These are phyloP conservation scores for Bruguiera gymnorhiza DNA, from an alignment of 345 rosid species.

Conservation along the genomic window DNA sequence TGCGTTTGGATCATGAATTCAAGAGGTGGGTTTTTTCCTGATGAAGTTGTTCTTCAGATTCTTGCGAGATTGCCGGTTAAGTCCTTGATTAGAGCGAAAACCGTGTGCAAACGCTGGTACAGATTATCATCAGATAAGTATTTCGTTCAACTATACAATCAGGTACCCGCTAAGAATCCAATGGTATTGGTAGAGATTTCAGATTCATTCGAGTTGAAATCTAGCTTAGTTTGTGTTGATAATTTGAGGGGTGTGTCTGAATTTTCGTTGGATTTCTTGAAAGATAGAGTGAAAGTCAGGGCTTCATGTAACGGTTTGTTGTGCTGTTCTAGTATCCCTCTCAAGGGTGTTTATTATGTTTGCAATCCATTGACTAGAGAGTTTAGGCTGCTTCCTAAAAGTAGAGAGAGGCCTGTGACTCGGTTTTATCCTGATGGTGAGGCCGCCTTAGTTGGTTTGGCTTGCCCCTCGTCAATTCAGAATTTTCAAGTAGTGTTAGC, in stretches of 20 bases:
- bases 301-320: conserved; percentile 82
- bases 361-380: conserved; percentile 86
- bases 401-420: conserved; percentile 63
- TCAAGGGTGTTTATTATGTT: conserved; percentile 72
- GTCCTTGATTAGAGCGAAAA: conserved; percentile 56
- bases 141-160: conserved; percentile 51
- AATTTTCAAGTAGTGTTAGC: conserved; percentile 75
- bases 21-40: conserved; percentile 52
- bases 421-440: conserved; percentile 82
- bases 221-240: conserved; percentile 63
- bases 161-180: conserved; percentile 45
- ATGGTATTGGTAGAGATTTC: conserved; percentile 62
- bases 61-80: conserved; percentile 76
- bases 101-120: conserved; percentile 76
- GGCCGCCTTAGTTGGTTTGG: conserved; percentile 78
- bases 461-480: conserved; percentile 38
- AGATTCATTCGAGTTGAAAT: conserved; percentile 44
- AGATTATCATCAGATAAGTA: conserved; percentile 54
- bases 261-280: conserved; percentile 64
- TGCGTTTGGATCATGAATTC: conserved; percentile 24
- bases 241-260: conserved; percentile 60
- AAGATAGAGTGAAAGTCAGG: conserved; percentile 70
- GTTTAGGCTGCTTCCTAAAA: conserved; percentile 56
- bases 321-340: conserved; percentile 84
- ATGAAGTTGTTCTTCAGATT: conserved; percentile 64